Percentiles rank a stretch among this genome's conserved stretches.
These are phyloP conservation scores for Bipolaris gigantea DNA, from an alignment of 2,329 filamentous ascomycete species.

Conservation along the genomic window DNA sequence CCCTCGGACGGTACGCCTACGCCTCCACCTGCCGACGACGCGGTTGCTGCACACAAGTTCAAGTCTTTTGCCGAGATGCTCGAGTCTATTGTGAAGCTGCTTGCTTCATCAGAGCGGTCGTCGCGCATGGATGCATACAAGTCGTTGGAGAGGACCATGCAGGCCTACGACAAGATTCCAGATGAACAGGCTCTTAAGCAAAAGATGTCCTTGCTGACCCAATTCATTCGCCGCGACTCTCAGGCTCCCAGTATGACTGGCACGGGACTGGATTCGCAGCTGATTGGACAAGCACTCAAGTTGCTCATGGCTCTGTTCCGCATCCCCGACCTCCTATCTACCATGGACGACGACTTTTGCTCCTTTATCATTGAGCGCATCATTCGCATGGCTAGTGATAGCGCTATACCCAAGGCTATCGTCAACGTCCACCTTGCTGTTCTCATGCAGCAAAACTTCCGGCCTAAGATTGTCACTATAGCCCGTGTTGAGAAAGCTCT, in stretches of 20 bases:
- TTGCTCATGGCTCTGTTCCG: conserved; percentile 77
- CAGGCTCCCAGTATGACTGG: conserved; percentile 61
- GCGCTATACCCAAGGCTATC: conserved; percentile 71
- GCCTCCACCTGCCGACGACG: conserved; percentile 43
- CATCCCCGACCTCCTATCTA: conserved; percentile 69
- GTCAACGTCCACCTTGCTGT: conserved; percentile 79
- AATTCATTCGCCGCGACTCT: conserved; percentile 84
- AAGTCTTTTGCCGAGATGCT: conserved; percentile 76
- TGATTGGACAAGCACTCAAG: conserved; percentile 76
- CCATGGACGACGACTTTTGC: conserved; percentile 76
- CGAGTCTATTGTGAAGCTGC: conserved; percentile 78
- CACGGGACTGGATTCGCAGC: conserved; percentile 62
- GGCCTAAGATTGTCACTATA: conserved; percentile 70
- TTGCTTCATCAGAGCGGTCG: conserved; percentile 72
- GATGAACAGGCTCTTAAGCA: conserved; percentile 52
- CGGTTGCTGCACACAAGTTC: conserved; percentile 50
- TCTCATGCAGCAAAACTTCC: conserved; percentile 78
- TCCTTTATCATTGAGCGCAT: conserved; percentile 79
- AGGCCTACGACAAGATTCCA: conserved; percentile 79
- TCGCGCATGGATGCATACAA: conserved; percentile 84
- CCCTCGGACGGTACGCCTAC: conserved; percentile 52
- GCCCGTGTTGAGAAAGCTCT: conserved; percentile 73
- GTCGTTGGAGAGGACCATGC: conserved; percentile 73
- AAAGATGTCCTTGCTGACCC: conserved; percentile 75
- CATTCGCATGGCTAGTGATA: conserved; percentile 71